Base-by-base conservation (phyloP, 352 stramenopile species). In the Globisporangium solare region DNA sequence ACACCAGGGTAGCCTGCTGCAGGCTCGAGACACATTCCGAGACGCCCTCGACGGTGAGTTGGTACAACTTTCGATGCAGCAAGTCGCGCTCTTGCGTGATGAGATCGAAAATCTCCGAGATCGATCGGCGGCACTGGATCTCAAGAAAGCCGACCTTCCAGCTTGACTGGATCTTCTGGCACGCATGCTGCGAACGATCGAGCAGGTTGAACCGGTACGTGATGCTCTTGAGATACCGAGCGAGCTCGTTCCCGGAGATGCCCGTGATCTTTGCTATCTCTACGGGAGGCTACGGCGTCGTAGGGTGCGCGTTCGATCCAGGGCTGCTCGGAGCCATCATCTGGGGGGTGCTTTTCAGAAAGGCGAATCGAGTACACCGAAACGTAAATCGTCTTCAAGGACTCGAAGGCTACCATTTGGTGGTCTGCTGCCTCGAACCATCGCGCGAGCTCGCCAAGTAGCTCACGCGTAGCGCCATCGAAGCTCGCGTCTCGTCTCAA, bases 111-210 rank as follows among this genome's bases (percentile, higher is more conserved):
- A 89, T 74, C 27, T 89, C 78, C 6, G 65, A 71, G 20, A 91
- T 73, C 1, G 80, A 78, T 3, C 66, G 64, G 0, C 76, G 76
- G 35, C 81, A 91, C 37, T 89, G 78, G 52, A 91, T 77, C 56
- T 91, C 81, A 1, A 91, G 60, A 61, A 91, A 91, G 8, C 76
- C 76, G 8, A 89, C 74, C 50, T 76, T 87, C 76, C 76, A 89
- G 43, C 72, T 89, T 3, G 73, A 74, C 24, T 85, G 78, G 20
- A 85, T 64, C 35, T 88, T 88, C 47, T 85, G 73, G 24, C 78
- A 85, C 0, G 76, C 66, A 39, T 86, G 74, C 35, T 88, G 76
- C 0, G 76, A 85, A 15, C 57, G 58, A 60, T 88, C 77, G 0
- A 88, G 64, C 6, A 78, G 47, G 20, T 58, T 56, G 0, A 84